Percentiles rank a stretch among this genome's conserved stretches.
These are phyloP conservation scores for Neurospora hispaniola DNA, from an alignment of 495 filamentous ascomycete species.

Conservation along the genomic window DNA sequence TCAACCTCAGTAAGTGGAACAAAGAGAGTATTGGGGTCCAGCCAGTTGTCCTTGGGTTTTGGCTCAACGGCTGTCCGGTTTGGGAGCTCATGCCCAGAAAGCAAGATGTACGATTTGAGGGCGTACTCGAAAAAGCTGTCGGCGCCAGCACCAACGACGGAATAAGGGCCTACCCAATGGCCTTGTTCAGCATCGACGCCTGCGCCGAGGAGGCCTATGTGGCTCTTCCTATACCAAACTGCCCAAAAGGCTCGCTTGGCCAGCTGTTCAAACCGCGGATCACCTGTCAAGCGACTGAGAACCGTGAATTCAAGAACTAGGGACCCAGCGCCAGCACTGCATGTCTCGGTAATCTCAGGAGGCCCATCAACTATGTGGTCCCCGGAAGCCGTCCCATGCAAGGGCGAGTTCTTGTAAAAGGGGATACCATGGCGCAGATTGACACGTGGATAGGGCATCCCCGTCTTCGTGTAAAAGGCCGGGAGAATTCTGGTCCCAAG, in stretches of 20 bases:
- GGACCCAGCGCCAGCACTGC: conserved; percentile 90
- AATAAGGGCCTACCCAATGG: conserved; percentile 75
- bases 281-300: conserved; percentile 78
- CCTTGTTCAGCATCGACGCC: conserved; percentile 89
- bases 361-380: conserved; percentile 25
- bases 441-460: conserved; percentile 87
- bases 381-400: conserved; percentile 36
- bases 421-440: conserved; percentile 88
- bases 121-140: conserved; percentile 99
- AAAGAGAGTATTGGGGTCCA: conserved; percentile 48
- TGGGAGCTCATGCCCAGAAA: conserved; percentile 57
- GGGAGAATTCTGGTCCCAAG: conserved; percentile 75
- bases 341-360: conserved; percentile 84
- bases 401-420: conserved; percentile 73
- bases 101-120: conserved; percentile 80
- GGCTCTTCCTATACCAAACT: conserved; percentile 78
- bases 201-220: conserved; percentile 78
- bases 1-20: conserved; percentile 49
- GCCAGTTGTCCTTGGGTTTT: conserved; percentile 23
- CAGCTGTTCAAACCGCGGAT: conserved; percentile 73
- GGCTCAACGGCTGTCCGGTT: conserved; percentile 31
- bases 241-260: conserved; percentile 93
- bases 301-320: conserved; percentile 87
- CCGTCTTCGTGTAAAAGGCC: conserved; percentile 79
- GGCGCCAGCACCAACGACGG: conserved; percentile 89